Evolutionary conservation across 2,329 filamentous ascomycete genomes (phyloP).

Genomic region (Magnaporthiopsis incrustans): DNA sequence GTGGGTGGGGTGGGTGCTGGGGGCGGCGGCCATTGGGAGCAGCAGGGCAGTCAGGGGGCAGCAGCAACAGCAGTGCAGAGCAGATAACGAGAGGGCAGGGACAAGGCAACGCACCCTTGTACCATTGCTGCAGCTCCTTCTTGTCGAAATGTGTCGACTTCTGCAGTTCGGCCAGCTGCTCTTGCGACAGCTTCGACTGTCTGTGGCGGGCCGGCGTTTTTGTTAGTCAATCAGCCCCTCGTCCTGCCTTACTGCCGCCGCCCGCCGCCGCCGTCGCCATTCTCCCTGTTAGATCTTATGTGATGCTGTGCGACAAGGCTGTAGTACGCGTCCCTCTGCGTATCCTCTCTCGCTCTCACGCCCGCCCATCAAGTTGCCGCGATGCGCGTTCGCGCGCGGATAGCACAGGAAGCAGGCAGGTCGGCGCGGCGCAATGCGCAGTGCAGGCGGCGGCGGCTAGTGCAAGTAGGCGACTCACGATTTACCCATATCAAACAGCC

Average conservation of each 20-base stretch:
- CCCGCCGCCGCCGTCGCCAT: background rate
- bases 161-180: constrained; percentile 91
- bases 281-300: background rate
- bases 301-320: background rate
- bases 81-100: constrained; percentile 5
- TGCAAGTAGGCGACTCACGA: constrained; percentile 35
- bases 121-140: constrained; percentile 99
- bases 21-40: background rate
- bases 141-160: constrained; percentile 98
- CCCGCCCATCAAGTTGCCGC: background rate
- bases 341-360: background rate
- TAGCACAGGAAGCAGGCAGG: background rate
- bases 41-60: no score
- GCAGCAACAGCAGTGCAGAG: constrained; percentile 1
- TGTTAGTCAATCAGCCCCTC: background rate
- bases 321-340: background rate
- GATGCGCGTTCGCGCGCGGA: no score
- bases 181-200: constrained; percentile 95
- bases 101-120: constrained; percentile 66
- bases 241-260: background rate
- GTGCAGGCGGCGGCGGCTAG: constrained; percentile 8
- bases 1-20: constrained; percentile 5
- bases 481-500: constrained; percentile 39
- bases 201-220: constrained; percentile 35
- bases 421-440: background rate